Evolutionary conservation across 1,284 basidiomycete species (phyloP), one percentile per base, ranked within the genome.

Genomic region (Puccinia novopanici): DNA sequence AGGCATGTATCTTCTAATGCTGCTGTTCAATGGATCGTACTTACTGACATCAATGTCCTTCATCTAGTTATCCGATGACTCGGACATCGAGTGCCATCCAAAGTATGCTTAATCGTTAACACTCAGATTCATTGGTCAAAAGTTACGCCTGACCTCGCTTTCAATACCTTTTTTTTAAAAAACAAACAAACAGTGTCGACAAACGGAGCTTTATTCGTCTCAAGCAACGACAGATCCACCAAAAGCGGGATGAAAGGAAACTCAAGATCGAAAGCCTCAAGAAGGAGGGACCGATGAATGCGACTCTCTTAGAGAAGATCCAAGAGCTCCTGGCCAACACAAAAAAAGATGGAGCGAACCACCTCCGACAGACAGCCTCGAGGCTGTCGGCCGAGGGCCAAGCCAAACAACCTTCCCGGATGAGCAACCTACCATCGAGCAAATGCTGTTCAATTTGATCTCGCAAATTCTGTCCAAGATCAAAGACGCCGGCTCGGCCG

Each of bases 151-250:
- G 48, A 57, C 8, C 13, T 27, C 24, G 50, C 37, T 50, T 45
- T 54, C 15, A 30, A 12, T 12, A 19, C 17, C 54, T 57, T n/a
- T 37, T 12, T 48, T 48, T 48, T 48, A 1, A 3, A 13, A 19
- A 27, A 8, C n/a, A n/a, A n/a, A n/a, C n/a, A 15, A 13, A 27
- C 50, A 80, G 78, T 86, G 93, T 96, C 84, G 94, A 96, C 88
- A 92, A 95, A 86, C 89, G 89, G 83, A 94, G 92, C 40, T 90
- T 95, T 83, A 92, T 95, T 82, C 93, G 92, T 85, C 97, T 93
- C 95, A 96, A 96, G 86, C 96, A 97, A 86, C 92, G 95, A 83
- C 93, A 98, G 86, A 99, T 99, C 83, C 96, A 98, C 87, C 94
- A 99, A 86, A 95, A 98, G 88, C 92, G 97, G 80, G 93, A 96